Evolutionary conservation across 2,329 filamentous ascomycete genomes (phyloP).

Genomic region (Colletotrichum karsti): DNA sequence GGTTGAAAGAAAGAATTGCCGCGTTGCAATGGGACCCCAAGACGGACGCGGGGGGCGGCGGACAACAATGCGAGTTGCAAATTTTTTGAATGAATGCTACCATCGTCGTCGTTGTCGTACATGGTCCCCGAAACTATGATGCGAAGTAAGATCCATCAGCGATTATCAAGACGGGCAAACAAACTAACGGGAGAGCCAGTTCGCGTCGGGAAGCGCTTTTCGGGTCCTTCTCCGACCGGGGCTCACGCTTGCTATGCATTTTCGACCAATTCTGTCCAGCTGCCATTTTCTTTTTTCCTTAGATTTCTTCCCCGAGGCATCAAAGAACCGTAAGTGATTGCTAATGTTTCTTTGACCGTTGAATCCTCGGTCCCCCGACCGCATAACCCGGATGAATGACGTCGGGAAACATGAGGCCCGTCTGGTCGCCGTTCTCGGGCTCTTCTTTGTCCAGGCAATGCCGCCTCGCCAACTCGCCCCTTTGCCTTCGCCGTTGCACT

Average conservation of each 20-base stretch:
- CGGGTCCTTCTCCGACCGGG: not conserved
- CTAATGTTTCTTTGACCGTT: no score
- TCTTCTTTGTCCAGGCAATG: not conserved
- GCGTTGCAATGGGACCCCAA: not conserved
- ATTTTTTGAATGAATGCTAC: not conserved
- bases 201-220: not conserved
- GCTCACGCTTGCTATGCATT: not conserved
- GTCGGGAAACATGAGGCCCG: not conserved
- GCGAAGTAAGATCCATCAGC: not conserved
- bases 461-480: not conserved
- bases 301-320: not conserved
- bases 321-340: not conserved
- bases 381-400: no score
- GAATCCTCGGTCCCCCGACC: no score
- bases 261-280: no score
- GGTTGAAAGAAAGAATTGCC: not conserved
- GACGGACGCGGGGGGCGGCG: not conserved
- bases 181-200: not conserved
- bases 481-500: not conserved
- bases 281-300: not conserved
- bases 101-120: no score
- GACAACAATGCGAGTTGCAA: not conserved
- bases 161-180: not conserved
- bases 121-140: not conserved
- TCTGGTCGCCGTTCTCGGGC: not conserved